These are phyloP conservation scores for Metschnikowia kofuensis DNA, from an alignment of 805 yeast species.

Conservation along the genomic window DNA sequence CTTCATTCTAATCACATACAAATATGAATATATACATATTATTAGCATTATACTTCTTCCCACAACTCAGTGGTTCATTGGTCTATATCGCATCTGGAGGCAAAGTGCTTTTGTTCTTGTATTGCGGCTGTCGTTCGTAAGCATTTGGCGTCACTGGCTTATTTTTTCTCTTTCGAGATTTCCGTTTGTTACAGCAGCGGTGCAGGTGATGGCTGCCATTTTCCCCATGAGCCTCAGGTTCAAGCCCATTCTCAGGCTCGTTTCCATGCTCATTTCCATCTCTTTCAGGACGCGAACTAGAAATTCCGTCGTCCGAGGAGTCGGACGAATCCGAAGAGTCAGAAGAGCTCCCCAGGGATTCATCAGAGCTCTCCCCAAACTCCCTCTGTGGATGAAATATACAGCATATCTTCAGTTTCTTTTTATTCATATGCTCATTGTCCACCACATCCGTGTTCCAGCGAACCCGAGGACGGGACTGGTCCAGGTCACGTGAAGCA, in stretches of 20 bases:
- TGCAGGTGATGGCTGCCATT: conserved; percentile 21
- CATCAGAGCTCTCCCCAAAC: conserved; percentile 45
- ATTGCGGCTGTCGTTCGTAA: conserved; percentile 79
- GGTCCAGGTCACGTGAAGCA: neutral
- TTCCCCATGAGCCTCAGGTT: conserved; percentile 11
- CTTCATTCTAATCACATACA: neutral
- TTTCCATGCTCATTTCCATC: neutral
- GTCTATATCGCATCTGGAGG: conserved; percentile 13
- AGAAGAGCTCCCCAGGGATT: conserved; percentile 14
- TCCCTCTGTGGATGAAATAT: conserved; percentile 75
- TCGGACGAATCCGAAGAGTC: conserved; percentile 33
- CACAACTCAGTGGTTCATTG: too few species aligned
- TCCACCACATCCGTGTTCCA: conserved; percentile 89
- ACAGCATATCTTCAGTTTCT: conserved; percentile 89
- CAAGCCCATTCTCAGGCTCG: neutral
- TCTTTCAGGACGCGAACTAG: neutral
- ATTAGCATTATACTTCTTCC: too few species aligned
- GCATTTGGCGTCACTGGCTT: conserved; percentile 62
- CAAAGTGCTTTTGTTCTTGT: conserved; percentile 16
- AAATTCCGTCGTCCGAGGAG: conserved; percentile 19
- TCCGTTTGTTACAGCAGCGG: conserved; percentile 25
- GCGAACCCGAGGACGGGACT: conserved; percentile 49
- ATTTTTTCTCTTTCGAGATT: conserved; percentile 17
- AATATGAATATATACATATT: neutral
- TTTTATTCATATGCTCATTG: conserved; percentile 83